Base-by-base conservation (phyloP, 768 basidiomycete species). In the Leccinum ochraceum region DNA sequence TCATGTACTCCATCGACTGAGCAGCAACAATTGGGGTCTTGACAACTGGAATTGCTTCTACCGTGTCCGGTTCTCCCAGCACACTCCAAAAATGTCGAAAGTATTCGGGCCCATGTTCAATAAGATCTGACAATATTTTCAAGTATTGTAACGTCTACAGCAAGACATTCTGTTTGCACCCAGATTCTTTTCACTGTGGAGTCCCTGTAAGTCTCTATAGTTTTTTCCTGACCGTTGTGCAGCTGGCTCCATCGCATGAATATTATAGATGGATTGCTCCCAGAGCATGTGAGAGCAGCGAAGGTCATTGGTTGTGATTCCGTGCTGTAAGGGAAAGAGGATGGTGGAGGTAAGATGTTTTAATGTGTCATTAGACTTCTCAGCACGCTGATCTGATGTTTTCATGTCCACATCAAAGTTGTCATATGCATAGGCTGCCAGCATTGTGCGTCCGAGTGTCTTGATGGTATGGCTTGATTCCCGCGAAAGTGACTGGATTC, bases 341-440 rank as follows among this genome's bases (percentile, higher is more conserved):
- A 42, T 13, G 13, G 10, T 14, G 2, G 39, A 42, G 16, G 39
- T 42, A 16, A 42, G 39, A n/a, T 42, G 39, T n/a, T 42, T 16
- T n/a, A 42, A n/a, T 8, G 14, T 42, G 39, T 42, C 39, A 42
- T 42, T 42, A 11, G 39, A 42, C 13, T n/a, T 14, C 17, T 42
- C 5, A 6, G 13, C 39, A 6, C 6, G 13, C 39, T 42, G 39
- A 42, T 16, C 39, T 16, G 17, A n/a, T 42, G 39, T 14, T 42
- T 42, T 42, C n/a, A 54, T 16, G 10, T 61, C 48, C 1, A 58
- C 17, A 9, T 61, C 36, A 20, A 61, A 61, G 37, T 61, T 61
- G 7, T 58, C 53, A 16, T 61, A 61, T 49, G 56, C 46, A 50
- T 61, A 61, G 1, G 9, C 2, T 4, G 54, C 61, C 3, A 58